Evolutionary conservation across 371 early-diverging fungal species (phyloP).

Genomic region (Mucor racemosus): DNA sequence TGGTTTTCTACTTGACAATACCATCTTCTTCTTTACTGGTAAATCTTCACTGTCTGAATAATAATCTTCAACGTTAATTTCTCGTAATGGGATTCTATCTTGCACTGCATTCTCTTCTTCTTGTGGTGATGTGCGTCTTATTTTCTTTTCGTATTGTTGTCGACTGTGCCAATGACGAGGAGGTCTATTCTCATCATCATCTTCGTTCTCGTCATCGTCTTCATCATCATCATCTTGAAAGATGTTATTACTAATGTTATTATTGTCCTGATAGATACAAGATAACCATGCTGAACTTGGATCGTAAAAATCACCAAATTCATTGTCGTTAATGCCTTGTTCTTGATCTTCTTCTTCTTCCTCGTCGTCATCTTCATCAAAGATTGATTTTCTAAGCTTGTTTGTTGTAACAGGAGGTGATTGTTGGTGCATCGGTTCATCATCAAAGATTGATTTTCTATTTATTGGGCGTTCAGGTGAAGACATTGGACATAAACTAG

Average conservation of each 20-base stretch:
- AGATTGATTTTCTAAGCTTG: background rate
- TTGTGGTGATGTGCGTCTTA: conserved; percentile 7
- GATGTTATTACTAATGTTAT: background rate
- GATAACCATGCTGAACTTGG: conserved; percentile 12
- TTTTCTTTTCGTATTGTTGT: background rate
- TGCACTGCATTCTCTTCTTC: conserved; percentile 7
- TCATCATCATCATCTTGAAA: background rate
- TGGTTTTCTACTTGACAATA: conserved; percentile 2
- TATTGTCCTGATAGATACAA: conserved; percentile 9
- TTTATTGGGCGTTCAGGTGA: conserved; percentile 13
- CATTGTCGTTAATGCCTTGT: background rate
- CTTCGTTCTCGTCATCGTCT: background rate
- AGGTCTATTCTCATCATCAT: conserved; percentile 20
- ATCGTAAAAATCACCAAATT: conserved; percentile 8
- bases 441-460: conserved; percentile 15
- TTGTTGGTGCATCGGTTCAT: background rate
- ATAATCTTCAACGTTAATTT: conserved; percentile 19
- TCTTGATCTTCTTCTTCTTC: conserved; percentile 9
- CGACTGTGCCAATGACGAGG: conserved; percentile 3
- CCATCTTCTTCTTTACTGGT: conserved; percentile 13
- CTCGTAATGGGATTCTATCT: conserved; percentile 21
- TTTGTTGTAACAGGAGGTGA: background rate
- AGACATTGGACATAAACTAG: conserved; percentile 14
- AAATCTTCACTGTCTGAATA: conserved; percentile 17
- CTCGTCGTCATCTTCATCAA: conserved; percentile 1